Percentiles rank a stretch among this genome's conserved stretches.
Evolutionary conservation across 805 yeast genomes (phyloP).

Genomic region (Teunomyces pallodes): DNA sequence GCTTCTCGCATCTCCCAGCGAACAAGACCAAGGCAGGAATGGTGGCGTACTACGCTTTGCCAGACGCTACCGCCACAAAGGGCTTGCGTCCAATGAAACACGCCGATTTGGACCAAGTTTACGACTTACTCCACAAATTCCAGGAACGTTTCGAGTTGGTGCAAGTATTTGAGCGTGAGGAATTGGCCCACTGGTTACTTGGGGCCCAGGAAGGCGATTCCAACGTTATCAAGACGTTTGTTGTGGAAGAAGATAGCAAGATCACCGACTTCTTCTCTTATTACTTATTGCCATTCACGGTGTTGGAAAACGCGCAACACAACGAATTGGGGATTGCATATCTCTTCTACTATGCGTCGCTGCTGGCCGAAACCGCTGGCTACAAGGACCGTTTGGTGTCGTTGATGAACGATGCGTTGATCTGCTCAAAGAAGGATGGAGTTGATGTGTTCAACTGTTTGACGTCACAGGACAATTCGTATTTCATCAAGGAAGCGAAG

Average conservation of each 20-base stretch:
- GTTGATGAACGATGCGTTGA: conserved; percentile 71
- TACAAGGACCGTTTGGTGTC: conserved; percentile 58
- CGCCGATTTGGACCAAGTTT: conserved; percentile 65
- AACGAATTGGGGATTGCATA: conserved; percentile 81
- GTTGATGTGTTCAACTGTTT: conserved; percentile 95
- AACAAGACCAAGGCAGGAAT: conserved; percentile 64
- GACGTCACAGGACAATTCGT: conserved; percentile 83
- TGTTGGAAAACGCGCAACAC: conserved; percentile 62
- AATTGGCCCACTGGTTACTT: conserved; percentile 78
- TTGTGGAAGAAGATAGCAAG: conserved; percentile 65
- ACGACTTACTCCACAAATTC: conserved; percentile 55
- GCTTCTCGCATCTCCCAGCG: conserved; percentile 78
- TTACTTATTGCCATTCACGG: conserved; percentile 84
- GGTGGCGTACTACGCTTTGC: conserved; percentile 60
- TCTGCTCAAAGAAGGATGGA: conserved; percentile 61
- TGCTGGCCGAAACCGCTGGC: conserved; percentile 44
- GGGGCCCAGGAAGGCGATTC: conserved; percentile 40
- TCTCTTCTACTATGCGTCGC: conserved; percentile 84
- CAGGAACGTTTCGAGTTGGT: conserved; percentile 69
- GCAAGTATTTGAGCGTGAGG: conserved; percentile 67
- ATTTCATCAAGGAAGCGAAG: conserved; percentile 76
- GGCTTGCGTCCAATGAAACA: conserved; percentile 59
- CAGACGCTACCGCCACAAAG: conserved; percentile 44
- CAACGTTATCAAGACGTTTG: conserved; percentile 73
- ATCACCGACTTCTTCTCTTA: conserved; percentile 90